A percentile compares a stretch with the other conserved stretches of the same genome.
These are phyloP conservation scores for Colletotrichum truncatum DNA, from an alignment of 2,329 filamentous ascomycete species.

Conservation along the genomic window DNA sequence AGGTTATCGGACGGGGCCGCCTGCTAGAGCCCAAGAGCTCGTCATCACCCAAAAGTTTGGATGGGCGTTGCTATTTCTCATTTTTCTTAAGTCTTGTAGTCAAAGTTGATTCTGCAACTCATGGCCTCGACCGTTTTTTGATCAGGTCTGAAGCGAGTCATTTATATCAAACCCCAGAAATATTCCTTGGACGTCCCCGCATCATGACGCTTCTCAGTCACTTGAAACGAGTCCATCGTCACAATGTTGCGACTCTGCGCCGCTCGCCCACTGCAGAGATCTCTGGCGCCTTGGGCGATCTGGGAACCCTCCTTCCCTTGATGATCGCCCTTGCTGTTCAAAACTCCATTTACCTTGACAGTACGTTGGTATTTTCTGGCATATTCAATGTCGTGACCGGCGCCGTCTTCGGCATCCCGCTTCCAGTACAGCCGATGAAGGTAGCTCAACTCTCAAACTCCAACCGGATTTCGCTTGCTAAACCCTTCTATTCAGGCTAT, in stretches of 20 bases:
- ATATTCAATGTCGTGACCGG: constrained; percentile 88
- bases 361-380: constrained; percentile 89
- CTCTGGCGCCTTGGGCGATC: constrained; percentile 86
- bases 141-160: not conserved
- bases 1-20: not conserved
- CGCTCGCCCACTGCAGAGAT: constrained; percentile 72
- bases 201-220: constrained; percentile 26
- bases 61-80: not conserved
- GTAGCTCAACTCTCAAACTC: constrained; percentile 40
- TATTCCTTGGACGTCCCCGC: not conserved
- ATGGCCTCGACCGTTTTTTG: not conserved
- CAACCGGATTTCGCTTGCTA: not conserved
- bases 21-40: not conserved
- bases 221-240: constrained; percentile 44
- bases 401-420: constrained; percentile 82
- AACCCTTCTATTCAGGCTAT: constrained; percentile 67
- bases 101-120: not conserved
- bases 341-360: constrained; percentile 80
- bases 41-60: not conserved
- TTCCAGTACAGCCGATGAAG: constrained; percentile 92
- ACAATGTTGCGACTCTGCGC: constrained; percentile 60
- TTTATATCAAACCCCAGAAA: not conserved
- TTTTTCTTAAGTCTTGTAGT: not conserved
- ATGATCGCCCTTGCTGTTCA: constrained; percentile 86
- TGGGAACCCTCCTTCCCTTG: constrained; percentile 89